Percentiles rank a stretch among this genome's conserved stretches.
phyloP scores from a whole-genome alignment of 2,329 filamentous ascomycete genomes.

The Xylariaceae sp. region DNA sequence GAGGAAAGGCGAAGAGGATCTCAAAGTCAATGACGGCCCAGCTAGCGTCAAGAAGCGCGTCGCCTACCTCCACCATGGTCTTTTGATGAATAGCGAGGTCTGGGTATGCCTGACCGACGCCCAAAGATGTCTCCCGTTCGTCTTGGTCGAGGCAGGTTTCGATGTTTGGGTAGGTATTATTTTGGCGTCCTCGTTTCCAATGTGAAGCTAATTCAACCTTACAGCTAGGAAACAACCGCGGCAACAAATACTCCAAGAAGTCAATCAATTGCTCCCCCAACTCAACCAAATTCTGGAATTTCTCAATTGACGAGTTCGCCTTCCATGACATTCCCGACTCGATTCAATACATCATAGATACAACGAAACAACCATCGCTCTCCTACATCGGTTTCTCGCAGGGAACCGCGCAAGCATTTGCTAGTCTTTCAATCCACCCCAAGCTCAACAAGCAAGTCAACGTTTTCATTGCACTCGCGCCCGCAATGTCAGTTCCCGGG shows the following conservation, averaged over 20 bases:
- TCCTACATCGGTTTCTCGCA: constrained; percentile 98
- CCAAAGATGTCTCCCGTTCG: constrained; percentile 81
- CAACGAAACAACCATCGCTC: constrained; percentile 75
- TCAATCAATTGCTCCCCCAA: constrained; percentile 72
- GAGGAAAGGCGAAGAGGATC: constrained; percentile 75
- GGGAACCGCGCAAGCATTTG: constrained; percentile 94
- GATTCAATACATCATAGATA: constrained; percentile 84
- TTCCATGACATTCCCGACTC: constrained; percentile 96
- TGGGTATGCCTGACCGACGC: constrained; percentile 92
- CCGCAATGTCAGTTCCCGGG: constrained; percentile 92
- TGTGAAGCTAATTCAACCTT: constrained; percentile 21
- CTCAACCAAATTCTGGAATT: constrained; percentile 84
- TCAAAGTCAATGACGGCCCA: constrained; percentile 68
- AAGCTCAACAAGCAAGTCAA: constrained; percentile 89
- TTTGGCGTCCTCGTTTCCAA: not conserved
- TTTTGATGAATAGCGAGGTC: constrained; percentile 98
- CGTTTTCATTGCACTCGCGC: constrained; percentile 92
- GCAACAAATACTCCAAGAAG: constrained; percentile 99
- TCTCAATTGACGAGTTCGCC: constrained; percentile 97
- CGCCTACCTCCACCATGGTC: constrained; percentile 89
- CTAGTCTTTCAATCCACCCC: constrained; percentile 86
- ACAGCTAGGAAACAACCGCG: constrained; percentile 90
- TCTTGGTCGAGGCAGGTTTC: constrained; percentile 83
- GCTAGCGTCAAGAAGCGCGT: constrained; percentile 74
- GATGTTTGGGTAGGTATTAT: constrained; percentile 78